A percentile compares a stretch with the other conserved stretches of the same genome.
These are phyloP conservation scores for Schrenkiella parvula DNA, from an alignment of 345 rosid genomes.

Conservation along the genomic window DNA sequence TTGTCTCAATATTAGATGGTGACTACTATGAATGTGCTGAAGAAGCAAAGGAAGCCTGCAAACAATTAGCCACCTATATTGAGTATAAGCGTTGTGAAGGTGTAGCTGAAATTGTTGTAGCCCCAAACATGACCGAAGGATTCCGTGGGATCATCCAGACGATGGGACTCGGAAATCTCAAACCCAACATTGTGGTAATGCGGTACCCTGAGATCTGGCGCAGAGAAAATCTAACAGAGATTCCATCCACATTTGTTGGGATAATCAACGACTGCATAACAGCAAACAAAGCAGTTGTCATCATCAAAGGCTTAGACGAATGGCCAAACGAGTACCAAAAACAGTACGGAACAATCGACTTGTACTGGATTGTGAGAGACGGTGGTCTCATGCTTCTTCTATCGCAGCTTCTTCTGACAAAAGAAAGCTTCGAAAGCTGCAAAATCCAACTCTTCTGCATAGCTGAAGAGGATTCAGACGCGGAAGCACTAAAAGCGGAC, in stretches of 20 bases:
- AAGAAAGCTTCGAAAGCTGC: conserved; percentile 97
- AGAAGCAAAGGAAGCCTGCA: conserved; percentile 92
- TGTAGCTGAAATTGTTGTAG: conserved; percentile 97
- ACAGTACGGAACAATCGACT: conserved; percentile 94
- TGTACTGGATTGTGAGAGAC: conserved; percentile 98
- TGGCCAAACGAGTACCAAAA: conserved; percentile 98
- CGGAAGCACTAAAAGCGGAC: conserved; percentile 89
- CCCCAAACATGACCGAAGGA: conserved; percentile 95
- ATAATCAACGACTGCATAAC: conserved; percentile 93
- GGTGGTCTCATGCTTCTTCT: conserved; percentile 99
- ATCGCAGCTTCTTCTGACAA: conserved; percentile 96
- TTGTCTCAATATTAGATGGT: conserved; percentile 83
- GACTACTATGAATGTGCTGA: conserved; percentile 94
- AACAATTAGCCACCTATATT: conserved; percentile 80
- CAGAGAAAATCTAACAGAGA: conserved; percentile 83
- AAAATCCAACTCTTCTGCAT: conserved; percentile 98
- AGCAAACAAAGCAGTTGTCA: conserved; percentile 98
- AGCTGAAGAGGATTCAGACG: conserved; percentile 96
- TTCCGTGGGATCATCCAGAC: conserved; percentile 97
- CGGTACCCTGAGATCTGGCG: conserved; percentile 99
- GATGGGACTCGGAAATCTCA: conserved; percentile 97
- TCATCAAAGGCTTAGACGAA: conserved; percentile 97
- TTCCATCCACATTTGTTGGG: conserved; percentile 86
- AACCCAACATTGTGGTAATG: conserved; percentile 98
- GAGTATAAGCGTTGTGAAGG: conserved; percentile 96